Evolutionary conservation across 805 yeast species (phyloP).

Genomic region (Starmerella scarabaei): DNA sequence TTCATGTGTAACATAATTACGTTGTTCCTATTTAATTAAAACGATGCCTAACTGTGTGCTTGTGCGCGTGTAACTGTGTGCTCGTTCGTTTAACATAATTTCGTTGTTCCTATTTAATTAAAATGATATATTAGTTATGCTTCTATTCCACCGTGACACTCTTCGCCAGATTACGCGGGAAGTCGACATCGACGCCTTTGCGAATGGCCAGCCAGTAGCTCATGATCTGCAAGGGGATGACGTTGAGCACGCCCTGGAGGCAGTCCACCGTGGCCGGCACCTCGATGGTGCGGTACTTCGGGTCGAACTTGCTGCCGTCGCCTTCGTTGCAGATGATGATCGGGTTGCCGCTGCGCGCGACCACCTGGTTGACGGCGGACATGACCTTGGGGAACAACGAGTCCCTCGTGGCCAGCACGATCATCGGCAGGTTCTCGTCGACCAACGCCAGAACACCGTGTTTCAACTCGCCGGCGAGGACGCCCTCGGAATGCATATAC

Average conservation of each 20-base stretch:
- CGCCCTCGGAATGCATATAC: constrained; percentile 98
- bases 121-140: not conserved
- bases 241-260: constrained; percentile 89
- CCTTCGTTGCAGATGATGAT: constrained; percentile 83
- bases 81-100: too few species aligned
- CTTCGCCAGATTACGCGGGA: constrained; percentile 97
- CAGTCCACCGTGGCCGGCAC: constrained; percentile 96
- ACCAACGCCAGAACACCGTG: constrained; percentile 97
- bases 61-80: too few species aligned
- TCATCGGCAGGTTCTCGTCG: constrained; percentile 84
- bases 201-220: constrained; percentile 93
- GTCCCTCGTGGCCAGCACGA: constrained; percentile 93
- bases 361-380: constrained; percentile 91
- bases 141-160: constrained; percentile 87
- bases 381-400: constrained; percentile 90
- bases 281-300: constrained; percentile 45
- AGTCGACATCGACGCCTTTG: constrained; percentile 93
- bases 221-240: constrained; percentile 88
- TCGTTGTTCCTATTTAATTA: too few species aligned
- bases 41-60: not conserved
- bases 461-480: constrained; percentile 95
- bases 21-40: not conserved
- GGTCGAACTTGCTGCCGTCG: constrained; percentile 34
- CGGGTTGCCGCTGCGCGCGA: constrained; percentile 95
- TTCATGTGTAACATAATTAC: too few species aligned